A percentile compares a stretch with the other conserved stretches of the same genome.
phyloP scores from a whole-genome alignment of 2,329 filamentous ascomycete genomes.

The Cladophialophora immunda region DNA sequence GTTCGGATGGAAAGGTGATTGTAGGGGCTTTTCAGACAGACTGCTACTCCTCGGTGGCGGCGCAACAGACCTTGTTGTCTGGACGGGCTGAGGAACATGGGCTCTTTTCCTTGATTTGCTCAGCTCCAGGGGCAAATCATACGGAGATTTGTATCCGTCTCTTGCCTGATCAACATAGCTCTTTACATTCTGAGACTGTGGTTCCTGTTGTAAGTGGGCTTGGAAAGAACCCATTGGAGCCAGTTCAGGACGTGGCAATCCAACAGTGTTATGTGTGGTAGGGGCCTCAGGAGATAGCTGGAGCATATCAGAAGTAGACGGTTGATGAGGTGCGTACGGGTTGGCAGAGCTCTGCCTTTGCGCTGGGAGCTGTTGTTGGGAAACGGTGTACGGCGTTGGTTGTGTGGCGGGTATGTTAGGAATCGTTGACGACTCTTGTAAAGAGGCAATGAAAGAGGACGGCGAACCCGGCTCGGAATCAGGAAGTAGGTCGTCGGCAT shows the following conservation, averaged over 20 bases:
- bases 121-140: constrained; percentile 92
- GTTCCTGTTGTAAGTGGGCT: constrained; percentile 44
- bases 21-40: constrained; percentile 51
- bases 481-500: constrained; percentile 86
- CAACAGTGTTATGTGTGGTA: constrained; percentile 35
- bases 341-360: constrained; percentile 45
- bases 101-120: constrained; percentile 69
- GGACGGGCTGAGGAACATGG: constrained; percentile 65
- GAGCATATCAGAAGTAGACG: constrained; percentile 58
- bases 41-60: constrained; percentile 70
- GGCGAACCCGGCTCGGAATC: constrained; percentile 60
- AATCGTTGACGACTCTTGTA: constrained; percentile 39
- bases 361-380: constrained; percentile 40
- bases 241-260: constrained; percentile 32
- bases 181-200: constrained; percentile 56
- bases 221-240: constrained; percentile 36
- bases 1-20: constrained; percentile 49
- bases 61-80: constrained; percentile 50
- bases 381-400: constrained; percentile 15
- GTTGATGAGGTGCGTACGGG: constrained; percentile 61
- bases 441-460: constrained; percentile 23
- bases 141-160: constrained; percentile 91
- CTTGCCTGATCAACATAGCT: constrained; percentile 93
- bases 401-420: constrained; percentile 31
- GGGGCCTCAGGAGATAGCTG: constrained; percentile 42